Conservation (phyloP, 768 basidiomycete species). For the Nevesoporus exiguus region DNA sequence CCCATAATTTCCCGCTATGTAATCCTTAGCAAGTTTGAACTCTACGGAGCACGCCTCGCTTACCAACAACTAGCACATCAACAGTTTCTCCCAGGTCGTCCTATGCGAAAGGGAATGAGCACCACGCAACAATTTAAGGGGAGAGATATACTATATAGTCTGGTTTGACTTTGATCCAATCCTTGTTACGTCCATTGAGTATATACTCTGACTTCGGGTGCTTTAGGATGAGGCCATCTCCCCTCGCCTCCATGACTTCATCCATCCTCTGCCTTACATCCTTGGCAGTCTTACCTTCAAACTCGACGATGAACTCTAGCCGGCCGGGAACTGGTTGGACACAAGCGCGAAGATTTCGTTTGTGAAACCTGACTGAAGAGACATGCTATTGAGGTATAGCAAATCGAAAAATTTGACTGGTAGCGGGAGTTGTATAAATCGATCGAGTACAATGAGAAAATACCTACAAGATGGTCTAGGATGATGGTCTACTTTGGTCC, state of each 20-base stretch:
- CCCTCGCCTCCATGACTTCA: conserved; percentile 75
- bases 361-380: conserved; percentile 74
- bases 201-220: conserved; percentile 76
- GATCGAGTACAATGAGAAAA: background rate
- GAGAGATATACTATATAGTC: conserved; percentile 69
- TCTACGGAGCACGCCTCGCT: conserved; percentile 19
- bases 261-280: conserved; percentile 83
- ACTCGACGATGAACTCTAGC: conserved; percentile 74
- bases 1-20: conserved; percentile 84
- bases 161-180: conserved; percentile 95
- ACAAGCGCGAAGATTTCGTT: conserved; percentile 68
- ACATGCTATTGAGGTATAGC: conserved; percentile 81
- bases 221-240: conserved; percentile 94
- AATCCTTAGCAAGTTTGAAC: background rate
- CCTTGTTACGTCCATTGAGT: conserved; percentile 81
- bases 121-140: background rate
- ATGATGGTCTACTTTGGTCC: conserved; percentile 61
- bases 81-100: conserved; percentile 92
- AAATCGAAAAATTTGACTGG: conserved; percentile 98
- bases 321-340: conserved; percentile 71
- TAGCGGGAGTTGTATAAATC: background rate
- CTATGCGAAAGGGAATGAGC: conserved; percentile 34
- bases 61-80: conserved; percentile 87
- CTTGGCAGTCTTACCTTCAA: conserved; percentile 70
- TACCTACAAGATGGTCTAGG: conserved; percentile 89